Percentiles rank a stretch among this genome's conserved stretches.
These are phyloP conservation scores for Aspergillus bridgeri DNA, from an alignment of 495 filamentous ascomycete genomes.

Conservation along the genomic window DNA sequence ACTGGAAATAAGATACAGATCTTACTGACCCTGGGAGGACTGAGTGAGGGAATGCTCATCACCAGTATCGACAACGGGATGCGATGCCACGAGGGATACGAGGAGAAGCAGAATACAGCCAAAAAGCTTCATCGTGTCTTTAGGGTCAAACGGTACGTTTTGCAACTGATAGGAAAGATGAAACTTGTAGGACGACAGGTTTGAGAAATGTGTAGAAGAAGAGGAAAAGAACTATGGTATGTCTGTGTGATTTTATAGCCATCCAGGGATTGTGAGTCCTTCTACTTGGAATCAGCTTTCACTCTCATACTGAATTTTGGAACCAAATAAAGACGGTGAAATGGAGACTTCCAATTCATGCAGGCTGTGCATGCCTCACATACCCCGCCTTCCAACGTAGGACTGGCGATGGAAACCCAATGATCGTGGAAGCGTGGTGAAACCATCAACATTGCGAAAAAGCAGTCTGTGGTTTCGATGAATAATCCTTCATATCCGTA, in stretches of 20 bases:
- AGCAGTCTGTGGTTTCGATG: too few species aligned
- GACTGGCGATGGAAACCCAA: too few species aligned
- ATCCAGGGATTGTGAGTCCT: background rate
- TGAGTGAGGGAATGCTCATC: background rate
- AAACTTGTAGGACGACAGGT: background rate
- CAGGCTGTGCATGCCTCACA: too few species aligned
- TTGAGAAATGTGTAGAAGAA: background rate
- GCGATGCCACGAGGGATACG: background rate
- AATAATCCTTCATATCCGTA: too few species aligned
- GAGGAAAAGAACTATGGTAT: background rate
- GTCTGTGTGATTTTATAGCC: background rate
- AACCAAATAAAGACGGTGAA: too few species aligned
- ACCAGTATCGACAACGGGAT: background rate
- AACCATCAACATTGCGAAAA: too few species aligned
- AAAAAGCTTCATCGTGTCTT: background rate
- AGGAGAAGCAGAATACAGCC: conserved; percentile 10
- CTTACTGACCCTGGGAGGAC: background rate
- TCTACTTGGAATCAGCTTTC: background rate
- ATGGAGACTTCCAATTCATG: too few species aligned
- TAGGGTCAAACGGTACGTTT: too few species aligned
- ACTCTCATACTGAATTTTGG: too few species aligned
- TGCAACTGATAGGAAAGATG: too few species aligned
- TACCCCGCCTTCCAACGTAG: too few species aligned
- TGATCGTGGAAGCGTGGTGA: too few species aligned
- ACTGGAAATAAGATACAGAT: background rate